These are phyloP conservation scores for Populus ilicifolia DNA, from an alignment of 345 rosid species.

Conservation along the genomic window DNA sequence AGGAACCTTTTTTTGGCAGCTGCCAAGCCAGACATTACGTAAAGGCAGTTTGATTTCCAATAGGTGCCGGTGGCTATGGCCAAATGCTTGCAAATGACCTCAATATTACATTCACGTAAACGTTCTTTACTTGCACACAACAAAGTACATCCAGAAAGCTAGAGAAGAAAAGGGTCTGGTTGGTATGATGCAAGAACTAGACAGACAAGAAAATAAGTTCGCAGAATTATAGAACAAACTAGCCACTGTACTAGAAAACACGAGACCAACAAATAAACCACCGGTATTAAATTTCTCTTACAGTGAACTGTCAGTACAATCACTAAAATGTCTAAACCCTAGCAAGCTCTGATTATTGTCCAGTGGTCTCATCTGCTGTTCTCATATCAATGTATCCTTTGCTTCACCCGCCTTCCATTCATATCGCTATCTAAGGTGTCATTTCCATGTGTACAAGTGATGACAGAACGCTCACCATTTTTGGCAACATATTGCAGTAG, in stretches of 20 bases:
- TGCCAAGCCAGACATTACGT: neutral
- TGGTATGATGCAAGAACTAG: neutral
- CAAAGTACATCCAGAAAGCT: neutral
- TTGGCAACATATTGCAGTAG: slow-evolving; percentile 40
- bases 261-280: slow-evolving; percentile 11
- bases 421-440: slow-evolving; percentile 51
- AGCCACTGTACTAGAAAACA: neutral
- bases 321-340: slow-evolving; percentile 25
- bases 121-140: neutral
- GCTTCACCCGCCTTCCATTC: slow-evolving; percentile 72
- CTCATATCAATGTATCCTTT: slow-evolving; percentile 48
- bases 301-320: slow-evolving; percentile 18
- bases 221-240: neutral
- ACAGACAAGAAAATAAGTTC: neutral
- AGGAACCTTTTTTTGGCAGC: neutral
- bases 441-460: slow-evolving; percentile 40
- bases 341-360: slow-evolving; percentile 2
- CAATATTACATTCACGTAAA: neutral
- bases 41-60: neutral
- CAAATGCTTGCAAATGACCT: neutral
- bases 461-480: slow-evolving; percentile 50
- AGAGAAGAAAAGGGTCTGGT: neutral
- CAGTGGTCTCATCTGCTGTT: neutral
- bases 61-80: neutral
- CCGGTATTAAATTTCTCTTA: slow-evolving; percentile 6